Conservation (phyloP, 2,329 filamentous ascomycete species). For the Dothideomycetes sp. region DNA sequence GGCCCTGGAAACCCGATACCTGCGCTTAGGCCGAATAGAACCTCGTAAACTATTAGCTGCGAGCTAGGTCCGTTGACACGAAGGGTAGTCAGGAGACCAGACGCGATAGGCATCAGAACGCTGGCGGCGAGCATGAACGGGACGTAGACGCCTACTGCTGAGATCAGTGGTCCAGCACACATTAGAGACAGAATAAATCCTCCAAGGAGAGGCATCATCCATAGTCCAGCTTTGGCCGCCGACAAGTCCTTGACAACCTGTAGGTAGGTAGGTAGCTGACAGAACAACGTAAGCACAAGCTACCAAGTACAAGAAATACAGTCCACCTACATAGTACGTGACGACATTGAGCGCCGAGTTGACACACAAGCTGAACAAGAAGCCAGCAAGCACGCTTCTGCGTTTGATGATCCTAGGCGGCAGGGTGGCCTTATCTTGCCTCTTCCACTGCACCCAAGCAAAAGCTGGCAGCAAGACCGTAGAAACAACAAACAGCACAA, state of each 20-base stretch:
- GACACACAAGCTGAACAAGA: constrained; percentile 10
- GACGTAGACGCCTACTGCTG: constrained; percentile 21
- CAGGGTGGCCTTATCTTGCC: constrained; percentile 21
- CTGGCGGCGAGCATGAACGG: constrained; percentile 24
- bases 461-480: constrained; percentile 22
- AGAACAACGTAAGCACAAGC: not conserved
- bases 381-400: constrained; percentile 16
- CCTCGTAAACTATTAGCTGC: constrained; percentile 19
- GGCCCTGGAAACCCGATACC: constrained; percentile 23
- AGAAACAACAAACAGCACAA: constrained; percentile 23
- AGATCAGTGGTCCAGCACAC: constrained; percentile 9
- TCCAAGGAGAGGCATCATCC: constrained; percentile 10
- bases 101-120: constrained; percentile 21
- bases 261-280: constrained; percentile 22
- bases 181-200: constrained; percentile 6
- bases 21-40: constrained; percentile 18
- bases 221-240: constrained; percentile 8
- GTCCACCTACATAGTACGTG: not conserved
- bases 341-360: not conserved
- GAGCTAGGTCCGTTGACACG: constrained; percentile 13
- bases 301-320: too few species aligned
- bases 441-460: constrained; percentile 18
- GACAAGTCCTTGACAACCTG: constrained; percentile 16
- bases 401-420: constrained; percentile 22
- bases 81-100: constrained; percentile 24